Conservation (phyloP, 129 eudicot genomes). For the Escallonia herrerae region DNA sequence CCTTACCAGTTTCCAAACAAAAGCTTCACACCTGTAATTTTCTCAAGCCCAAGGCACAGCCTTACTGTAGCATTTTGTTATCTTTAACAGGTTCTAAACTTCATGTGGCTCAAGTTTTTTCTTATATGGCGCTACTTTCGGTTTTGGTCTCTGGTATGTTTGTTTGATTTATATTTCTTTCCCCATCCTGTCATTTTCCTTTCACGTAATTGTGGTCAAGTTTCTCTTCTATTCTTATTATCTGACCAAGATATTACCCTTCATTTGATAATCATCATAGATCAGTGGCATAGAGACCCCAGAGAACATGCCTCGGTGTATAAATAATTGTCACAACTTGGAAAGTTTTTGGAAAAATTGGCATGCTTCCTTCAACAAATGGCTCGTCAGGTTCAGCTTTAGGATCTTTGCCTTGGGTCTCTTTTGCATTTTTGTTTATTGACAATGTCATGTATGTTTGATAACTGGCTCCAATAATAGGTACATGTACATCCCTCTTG, state of each 20-base stretch:
- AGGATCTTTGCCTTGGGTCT: background rate
- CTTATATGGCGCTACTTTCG: constrained; percentile 98
- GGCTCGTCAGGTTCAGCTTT: constrained; percentile 80
- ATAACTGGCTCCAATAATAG: constrained; percentile 26
- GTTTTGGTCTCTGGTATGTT: constrained; percentile 87
- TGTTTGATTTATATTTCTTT: constrained; percentile 3
- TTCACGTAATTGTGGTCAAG: background rate
- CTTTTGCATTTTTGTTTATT: background rate
- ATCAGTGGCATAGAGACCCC: constrained; percentile 83
- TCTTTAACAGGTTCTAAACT: constrained; percentile 68
- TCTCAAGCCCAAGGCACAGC: too few species aligned
- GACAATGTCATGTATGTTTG: background rate
- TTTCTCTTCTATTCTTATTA: constrained; percentile 1
- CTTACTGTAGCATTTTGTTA: background rate
- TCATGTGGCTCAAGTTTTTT: constrained; percentile 99
- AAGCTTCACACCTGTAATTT: background rate
- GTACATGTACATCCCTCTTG: constrained; percentile 95
- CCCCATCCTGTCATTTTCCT: constrained; percentile 1
- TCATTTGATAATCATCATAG: constrained; percentile 23
- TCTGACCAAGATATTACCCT: background rate
- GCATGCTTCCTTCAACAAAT: constrained; percentile 98
- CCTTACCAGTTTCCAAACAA: background rate
- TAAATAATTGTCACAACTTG: constrained; percentile 87
- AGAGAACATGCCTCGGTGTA: constrained; percentile 91
- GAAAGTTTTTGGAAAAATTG: constrained; percentile 96